Base-by-base conservation (phyloP, 768 basidiomycete genomes). In the Baorangia bicolor region DNA sequence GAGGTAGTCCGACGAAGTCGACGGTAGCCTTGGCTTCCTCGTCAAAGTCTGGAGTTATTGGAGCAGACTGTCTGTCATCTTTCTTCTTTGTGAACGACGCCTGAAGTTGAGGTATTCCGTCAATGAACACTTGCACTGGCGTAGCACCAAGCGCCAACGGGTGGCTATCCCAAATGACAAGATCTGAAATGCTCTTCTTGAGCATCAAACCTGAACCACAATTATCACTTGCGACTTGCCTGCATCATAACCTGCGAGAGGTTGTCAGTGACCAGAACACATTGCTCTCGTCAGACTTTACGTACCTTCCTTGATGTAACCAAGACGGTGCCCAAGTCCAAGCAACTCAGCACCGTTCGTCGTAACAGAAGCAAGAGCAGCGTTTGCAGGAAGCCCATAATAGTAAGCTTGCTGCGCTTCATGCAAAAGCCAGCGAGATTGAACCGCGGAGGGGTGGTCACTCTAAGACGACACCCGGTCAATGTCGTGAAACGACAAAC, bases 331-430 rank as follows among this genome's bases (percentile, higher is more conserved):
- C 6, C 79, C 83, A 68, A 94, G 77, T 21, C 94, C 94, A 48
- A 90, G 80, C 5, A 83, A 76, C 33, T 81, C 76, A 0, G 94
- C 93, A 30, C 93, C 80, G 39, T 79, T 83, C 27, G 82, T 82
- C 1, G 85, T 95, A 11, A 95, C 86, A 25, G 90, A 83, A 3
- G 86, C 77, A 34, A 96, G 75, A 0, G 93, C 88, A 10, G 84
- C 73, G 49, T 86, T 83, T 8, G 77, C 77, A 31, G 87, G 83
- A 6, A 95, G 77, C 12, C 92, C 91, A 62, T 88, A 92, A 67
- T 86, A 88, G 65, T 88, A 83, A 1, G 88, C 90, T 70, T 90
- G 89, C 63, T 92, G 90, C 5, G 92, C 92, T 69, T 95, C 92
- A 60, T 85, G 89, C 21, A 92, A 66, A 11, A 96, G 78, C 71